Evolutionary conservation across 441 rosid genomes (phyloP).

Genomic region (Mallotus japonicus): DNA sequence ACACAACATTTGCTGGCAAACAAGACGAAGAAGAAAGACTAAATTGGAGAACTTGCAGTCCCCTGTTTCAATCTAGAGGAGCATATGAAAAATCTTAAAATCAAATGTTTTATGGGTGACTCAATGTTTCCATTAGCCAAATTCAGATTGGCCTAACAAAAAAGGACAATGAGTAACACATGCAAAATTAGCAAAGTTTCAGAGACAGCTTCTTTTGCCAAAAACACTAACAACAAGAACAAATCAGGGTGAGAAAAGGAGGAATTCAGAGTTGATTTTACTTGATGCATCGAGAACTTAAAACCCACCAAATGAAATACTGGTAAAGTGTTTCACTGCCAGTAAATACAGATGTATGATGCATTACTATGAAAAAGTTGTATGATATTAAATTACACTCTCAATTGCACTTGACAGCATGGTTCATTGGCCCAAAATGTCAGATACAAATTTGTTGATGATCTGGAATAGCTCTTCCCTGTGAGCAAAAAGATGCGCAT

Average conservation of each 20-base stretch:
- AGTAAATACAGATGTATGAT: not conserved
- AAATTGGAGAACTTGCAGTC: too few relatives aligned
- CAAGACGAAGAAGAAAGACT: too few relatives aligned
- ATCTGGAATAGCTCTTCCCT: constrained; percentile 72
- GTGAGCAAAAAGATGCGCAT: constrained; percentile 2
- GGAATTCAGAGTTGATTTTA: not conserved
- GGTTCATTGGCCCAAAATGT: constrained; percentile 60
- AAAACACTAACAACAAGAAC: not conserved
- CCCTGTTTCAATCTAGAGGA: too few relatives aligned
- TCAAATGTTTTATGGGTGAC: too few relatives aligned
- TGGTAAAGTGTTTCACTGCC: not conserved
- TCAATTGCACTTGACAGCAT: constrained; percentile 5
- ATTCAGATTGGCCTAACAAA: not conserved
- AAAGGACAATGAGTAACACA: not conserved
- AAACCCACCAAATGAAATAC: not conserved
- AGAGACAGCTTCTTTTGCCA: not conserved
- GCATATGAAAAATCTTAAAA: too few relatives aligned
- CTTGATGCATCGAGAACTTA: not conserved
- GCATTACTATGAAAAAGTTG: not conserved
- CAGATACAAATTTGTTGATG: constrained; percentile 55
- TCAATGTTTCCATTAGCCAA: too few relatives aligned
- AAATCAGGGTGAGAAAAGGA: not conserved
- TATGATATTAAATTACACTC: constrained; percentile 13
- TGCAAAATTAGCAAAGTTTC: not conserved
- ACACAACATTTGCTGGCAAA: too few relatives aligned